Evolutionary conservation across 257 asterid species (phyloP).

Genomic region (Fraxinus americana): DNA sequence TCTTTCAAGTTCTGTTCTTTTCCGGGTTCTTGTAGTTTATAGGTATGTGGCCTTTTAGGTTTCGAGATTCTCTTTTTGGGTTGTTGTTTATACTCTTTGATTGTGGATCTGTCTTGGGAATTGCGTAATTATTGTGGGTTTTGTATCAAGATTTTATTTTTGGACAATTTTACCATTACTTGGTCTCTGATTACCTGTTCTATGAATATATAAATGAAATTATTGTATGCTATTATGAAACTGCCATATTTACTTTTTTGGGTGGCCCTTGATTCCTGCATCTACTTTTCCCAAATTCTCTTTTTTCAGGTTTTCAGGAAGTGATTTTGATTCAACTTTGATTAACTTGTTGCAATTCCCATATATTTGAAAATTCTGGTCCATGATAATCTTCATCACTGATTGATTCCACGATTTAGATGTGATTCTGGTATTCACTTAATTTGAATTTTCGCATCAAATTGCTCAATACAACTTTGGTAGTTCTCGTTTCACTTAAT

Average conservation of each 20-base stretch:
- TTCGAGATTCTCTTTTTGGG: background rate
- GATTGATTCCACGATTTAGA: background rate
- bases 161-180: background rate
- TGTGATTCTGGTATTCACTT: background rate
- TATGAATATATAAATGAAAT: background rate
- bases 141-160: background rate
- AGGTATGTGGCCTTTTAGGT: background rate
- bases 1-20: background rate
- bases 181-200: background rate
- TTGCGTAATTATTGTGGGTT: background rate
- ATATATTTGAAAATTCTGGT: background rate
- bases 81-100: background rate
- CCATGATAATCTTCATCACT: background rate
- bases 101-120: constrained; percentile 1
- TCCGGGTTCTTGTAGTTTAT: background rate
- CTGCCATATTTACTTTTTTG: constrained; percentile 16
- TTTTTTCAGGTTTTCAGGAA: background rate
- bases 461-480: background rate
- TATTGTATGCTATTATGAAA: background rate
- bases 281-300: background rate
- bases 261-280: constrained; percentile 22
- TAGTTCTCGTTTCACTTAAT: background rate
- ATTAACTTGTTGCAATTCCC: background rate
- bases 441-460: background rate
- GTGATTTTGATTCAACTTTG: background rate